phyloP scores from a whole-genome alignment of 2,329 filamentous ascomycete species.

The Drechslera avenae region DNA sequence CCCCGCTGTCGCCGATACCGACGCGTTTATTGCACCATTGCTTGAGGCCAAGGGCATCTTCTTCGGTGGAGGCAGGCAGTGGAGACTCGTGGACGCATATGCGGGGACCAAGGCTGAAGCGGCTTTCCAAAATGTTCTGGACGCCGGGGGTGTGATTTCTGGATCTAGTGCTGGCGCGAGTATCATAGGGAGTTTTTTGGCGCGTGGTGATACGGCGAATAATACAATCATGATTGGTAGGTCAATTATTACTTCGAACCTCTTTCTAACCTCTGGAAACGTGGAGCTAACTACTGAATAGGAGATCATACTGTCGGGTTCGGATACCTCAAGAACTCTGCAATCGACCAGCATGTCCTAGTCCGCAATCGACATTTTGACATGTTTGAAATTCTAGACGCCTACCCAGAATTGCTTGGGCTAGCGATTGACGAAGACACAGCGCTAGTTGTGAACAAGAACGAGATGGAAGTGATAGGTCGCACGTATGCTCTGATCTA shows the following conservation, averaged over 20 bases:
- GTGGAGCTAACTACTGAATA: not conserved
- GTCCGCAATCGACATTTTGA: slow-evolving; percentile 36
- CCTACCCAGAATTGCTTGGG: slow-evolving; percentile 26
- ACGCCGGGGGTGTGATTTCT: slow-evolving; percentile 28
- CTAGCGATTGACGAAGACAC: slow-evolving; percentile 36
- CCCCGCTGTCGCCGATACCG: slow-evolving; percentile 27
- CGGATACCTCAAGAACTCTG: slow-evolving; percentile 33
- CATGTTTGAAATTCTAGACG: slow-evolving; percentile 29
- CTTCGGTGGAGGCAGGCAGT: slow-evolving; percentile 33
- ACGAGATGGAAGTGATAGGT: slow-evolving; percentile 31
- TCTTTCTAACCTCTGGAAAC: not conserved
- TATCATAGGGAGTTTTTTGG: slow-evolving; percentile 31
- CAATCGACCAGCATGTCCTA: slow-evolving; percentile 34
- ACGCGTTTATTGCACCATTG: slow-evolving; percentile 28
- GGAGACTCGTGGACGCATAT: slow-evolving; percentile 34
- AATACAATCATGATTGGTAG: slow-evolving; percentile 32
- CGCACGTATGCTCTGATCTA: slow-evolving; percentile 35
- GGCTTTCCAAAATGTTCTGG: slow-evolving; percentile 27
- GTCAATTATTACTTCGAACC: not conserved
- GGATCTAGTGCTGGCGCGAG: slow-evolving; percentile 32
- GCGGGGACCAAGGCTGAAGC: slow-evolving; percentile 30
- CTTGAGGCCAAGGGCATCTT: slow-evolving; percentile 28
- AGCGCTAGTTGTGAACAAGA: slow-evolving; percentile 27
- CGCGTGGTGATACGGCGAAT: slow-evolving; percentile 28
- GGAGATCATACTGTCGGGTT: slow-evolving; percentile 24